Conservation (phyloP, 345 rosid genomes). For the Heritiera littoralis region DNA sequence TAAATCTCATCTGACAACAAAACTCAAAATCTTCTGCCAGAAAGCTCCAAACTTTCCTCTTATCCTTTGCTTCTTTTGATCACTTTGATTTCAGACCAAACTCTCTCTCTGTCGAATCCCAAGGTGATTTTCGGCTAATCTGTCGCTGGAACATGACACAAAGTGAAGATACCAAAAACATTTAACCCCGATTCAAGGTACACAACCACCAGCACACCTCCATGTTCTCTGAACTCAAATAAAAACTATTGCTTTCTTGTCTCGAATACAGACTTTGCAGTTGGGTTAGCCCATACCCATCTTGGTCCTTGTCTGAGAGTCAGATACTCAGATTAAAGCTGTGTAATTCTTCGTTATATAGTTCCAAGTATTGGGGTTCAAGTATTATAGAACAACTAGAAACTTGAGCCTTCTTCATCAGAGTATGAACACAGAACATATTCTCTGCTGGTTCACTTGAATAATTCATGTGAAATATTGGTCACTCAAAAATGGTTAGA, state of each 20-base stretch:
- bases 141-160: conserved; percentile 43
- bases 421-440: background rate
- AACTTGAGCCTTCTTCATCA: conserved; percentile 22
- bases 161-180: conserved; percentile 30
- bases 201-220: conserved; percentile 39
- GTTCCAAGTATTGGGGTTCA: conserved; percentile 19
- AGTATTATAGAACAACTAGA: conserved; percentile 23
- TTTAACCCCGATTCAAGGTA: conserved; percentile 59
- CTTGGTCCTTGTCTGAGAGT: conserved; percentile 38
- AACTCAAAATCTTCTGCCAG: conserved; percentile 46
- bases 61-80: conserved; percentile 36
- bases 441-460: conserved; percentile 12
- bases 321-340: conserved; percentile 28
- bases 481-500: conserved; percentile 46
- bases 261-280: conserved; percentile 39
- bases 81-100: conserved; percentile 42
- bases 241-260: conserved; percentile 54
- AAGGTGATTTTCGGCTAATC: conserved; percentile 49
- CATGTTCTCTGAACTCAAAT: conserved; percentile 56
- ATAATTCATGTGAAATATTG: background rate
- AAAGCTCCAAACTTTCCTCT: conserved; percentile 35
- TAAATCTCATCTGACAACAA: conserved; percentile 40
- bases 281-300: conserved; percentile 64
- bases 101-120: conserved; percentile 35
- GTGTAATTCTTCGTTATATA: conserved; percentile 32